Base-by-base conservation (phyloP, 805 yeast species). In the Candida xiaguanensis region DNA sequence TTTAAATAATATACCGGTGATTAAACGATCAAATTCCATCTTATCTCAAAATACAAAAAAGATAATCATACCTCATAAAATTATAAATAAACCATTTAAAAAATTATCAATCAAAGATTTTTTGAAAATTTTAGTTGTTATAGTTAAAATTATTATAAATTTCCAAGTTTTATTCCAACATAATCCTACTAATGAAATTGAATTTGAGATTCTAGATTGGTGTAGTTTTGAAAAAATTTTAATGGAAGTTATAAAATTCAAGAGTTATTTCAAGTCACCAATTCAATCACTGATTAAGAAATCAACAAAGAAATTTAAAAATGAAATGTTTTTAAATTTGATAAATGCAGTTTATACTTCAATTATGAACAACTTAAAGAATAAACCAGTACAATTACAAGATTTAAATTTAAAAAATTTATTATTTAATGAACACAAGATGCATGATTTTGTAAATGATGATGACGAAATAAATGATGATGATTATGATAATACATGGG, bases 41-140 rank as follows among this genome's bases (percentile, higher is more conserved):
- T 8, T 13, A 8, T 27, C 47, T 9, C 14, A 15, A 18, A 29
- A 33, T 14, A 30, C 25, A 57, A 58, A 40, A 58, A 53, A 41
- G 46, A 58, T 66, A 8, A 56, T 68, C 7, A 59, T 67, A 5
- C 73, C 74, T 1, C 73, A 68, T 42, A 59, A 59, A 42, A 64
- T 68, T n/a, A 53, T 68, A 31, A 60, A 55, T 42, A 64, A 65
- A 37, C 72, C 73, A 9, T 63, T 68, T 43, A 52, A 60, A 24
- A 61, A 61, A 39, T 51, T 68, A 22, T 50, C 63, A 18, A 52
- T 63, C 13, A 57, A 57, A 38, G 74, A 68, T 43, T 66, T 61
- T 40, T 49, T 66, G 34, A 53, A 51, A 41, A 66, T 68, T 39
- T 50, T 68, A 5, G 55, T 60, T 45, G 45, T 66, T 0, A 51